phyloP scores from a whole-genome alignment of 2,329 filamentous ascomycete species.

The Ophiostoma triangulosporum region DNA sequence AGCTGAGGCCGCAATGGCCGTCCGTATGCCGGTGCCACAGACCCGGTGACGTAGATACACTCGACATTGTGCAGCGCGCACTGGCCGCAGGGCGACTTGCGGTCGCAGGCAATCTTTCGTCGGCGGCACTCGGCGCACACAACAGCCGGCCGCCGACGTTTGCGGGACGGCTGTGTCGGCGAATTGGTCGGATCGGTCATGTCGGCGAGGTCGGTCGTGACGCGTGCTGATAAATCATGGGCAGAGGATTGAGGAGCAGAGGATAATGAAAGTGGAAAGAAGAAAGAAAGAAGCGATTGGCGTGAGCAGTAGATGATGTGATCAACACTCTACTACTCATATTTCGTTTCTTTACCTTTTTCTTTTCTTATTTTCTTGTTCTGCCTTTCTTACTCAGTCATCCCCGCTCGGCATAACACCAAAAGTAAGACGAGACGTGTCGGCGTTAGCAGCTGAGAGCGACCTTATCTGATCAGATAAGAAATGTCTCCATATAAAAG shows the following conservation, averaged over 20 bases:
- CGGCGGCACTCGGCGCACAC: slow-evolving; percentile 43
- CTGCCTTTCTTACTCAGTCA: no score
- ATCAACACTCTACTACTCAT: background rate
- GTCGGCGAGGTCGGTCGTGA: background rate
- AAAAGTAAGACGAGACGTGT: background rate
- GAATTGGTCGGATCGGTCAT: background rate
- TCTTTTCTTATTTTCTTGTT: background rate
- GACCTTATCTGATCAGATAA: background rate
- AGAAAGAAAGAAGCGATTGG: background rate
- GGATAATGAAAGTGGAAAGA: background rate
- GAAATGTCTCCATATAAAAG: background rate
- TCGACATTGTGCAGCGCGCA: slow-evolving; percentile 40
- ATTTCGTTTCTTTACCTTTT: background rate
- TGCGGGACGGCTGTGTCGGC: slow-evolving; percentile 7
- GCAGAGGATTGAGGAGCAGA: no score
- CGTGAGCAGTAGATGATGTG: background rate
- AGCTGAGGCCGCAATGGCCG: background rate
- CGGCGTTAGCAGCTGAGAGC: background rate
- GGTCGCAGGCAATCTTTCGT: slow-evolving; percentile 49
- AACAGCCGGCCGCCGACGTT: slow-evolving; percentile 23
- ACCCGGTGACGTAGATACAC: slow-evolving; percentile 34
- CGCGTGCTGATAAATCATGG: background rate
- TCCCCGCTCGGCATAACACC: background rate
- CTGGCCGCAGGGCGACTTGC: slow-evolving; percentile 42
- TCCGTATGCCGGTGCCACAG: slow-evolving; percentile 17